Base-by-base conservation (phyloP, 768 basidiomycete genomes). In the Cytidiella melzeri region DNA sequence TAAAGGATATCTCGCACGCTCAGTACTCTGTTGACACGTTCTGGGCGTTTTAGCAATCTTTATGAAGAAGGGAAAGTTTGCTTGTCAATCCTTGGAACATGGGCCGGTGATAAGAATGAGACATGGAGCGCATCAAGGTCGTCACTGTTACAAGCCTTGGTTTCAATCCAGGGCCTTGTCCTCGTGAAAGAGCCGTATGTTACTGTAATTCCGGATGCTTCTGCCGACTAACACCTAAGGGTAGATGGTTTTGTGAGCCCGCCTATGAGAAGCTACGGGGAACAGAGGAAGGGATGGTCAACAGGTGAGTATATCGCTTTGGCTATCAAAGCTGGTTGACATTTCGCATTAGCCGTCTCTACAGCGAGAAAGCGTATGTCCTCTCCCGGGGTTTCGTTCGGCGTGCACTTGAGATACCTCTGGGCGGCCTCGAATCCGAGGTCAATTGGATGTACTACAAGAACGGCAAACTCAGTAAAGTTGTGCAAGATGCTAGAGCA, bases 51-150 rank as follows among this genome's bases (percentile, higher is more conserved):
- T 21, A 89, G 87, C 37, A 95, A 95, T 68, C 66, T 96, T 37
- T 97, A 97, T 54, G 92, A 94, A 61, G 93, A 96, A 55, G 93
- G 93, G 39, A 95, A 95, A 65, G 92, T 95, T 25, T 95, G 92
- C 58, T 66, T 95, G 37, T 94, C 92, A 13, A 90, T 95, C 43
- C 69, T 95, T 5, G 90, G 90, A 13, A 94, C 92, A 0, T 96
- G 93, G 93, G 76, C 81, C 6, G 93, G 93, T 7, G 94, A 95
- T 58, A 80, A 75, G 61, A 86, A 75, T 52, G 92, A 97, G 68
- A 83, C 79, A 5, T 97, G 93, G 93, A 92, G 78, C 57, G 74
- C 91, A 1, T 71, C 80, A 28, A 75, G 87, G 40, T 95, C 92
- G 1, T 94, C 91, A 13, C 69, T 97, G 21, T 75, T 97, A 15